phyloP scores from a whole-genome alignment of 2,329 filamentous ascomycete species.

The Drechslerella coelobrocha region DNA sequence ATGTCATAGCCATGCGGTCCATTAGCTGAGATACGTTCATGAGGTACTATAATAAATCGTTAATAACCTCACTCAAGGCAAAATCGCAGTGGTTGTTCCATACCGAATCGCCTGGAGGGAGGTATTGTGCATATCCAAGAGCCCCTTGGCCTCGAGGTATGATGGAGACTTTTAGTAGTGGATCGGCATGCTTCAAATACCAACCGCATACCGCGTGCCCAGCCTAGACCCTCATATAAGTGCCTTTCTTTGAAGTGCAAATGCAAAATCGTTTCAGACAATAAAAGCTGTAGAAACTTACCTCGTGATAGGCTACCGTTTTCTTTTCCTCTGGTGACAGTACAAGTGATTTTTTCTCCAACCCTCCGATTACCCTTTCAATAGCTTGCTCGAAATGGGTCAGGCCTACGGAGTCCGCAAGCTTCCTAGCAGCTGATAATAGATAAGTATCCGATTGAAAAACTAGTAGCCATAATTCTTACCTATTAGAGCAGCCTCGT shows the following conservation, averaged over 20 bases:
- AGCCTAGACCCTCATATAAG: conserved; percentile 61
- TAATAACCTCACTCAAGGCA: not conserved
- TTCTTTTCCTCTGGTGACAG: conserved; percentile 92
- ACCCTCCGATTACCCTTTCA: conserved; percentile 91
- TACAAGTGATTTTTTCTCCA: conserved; percentile 96
- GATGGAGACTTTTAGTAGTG: conserved; percentile 96
- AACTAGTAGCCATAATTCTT: conserved; percentile 58
- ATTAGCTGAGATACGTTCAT: conserved; percentile 96
- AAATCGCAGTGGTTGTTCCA: not conserved
- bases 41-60: conserved; percentile 66
- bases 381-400: conserved; percentile 96
- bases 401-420: conserved; percentile 82
- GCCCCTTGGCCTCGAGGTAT: conserved; percentile 94
- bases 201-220: conserved; percentile 98
- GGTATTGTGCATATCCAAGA: conserved; percentile 93
- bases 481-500: conserved; percentile 96
- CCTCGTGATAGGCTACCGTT: conserved; percentile 93
- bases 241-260: not conserved
- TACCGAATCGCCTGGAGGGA: conserved; percentile 80
- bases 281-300: conserved; percentile 16
- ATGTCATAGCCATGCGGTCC: conserved; percentile 99
- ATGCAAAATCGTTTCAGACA: not conserved
- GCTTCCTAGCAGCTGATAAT: conserved; percentile 75
- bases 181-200: conserved; percentile 96
- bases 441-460: conserved; percentile 59